Evolutionary conservation across 2,329 filamentous ascomycete species (phyloP).

Genomic region (Talaromyces sp.): DNA sequence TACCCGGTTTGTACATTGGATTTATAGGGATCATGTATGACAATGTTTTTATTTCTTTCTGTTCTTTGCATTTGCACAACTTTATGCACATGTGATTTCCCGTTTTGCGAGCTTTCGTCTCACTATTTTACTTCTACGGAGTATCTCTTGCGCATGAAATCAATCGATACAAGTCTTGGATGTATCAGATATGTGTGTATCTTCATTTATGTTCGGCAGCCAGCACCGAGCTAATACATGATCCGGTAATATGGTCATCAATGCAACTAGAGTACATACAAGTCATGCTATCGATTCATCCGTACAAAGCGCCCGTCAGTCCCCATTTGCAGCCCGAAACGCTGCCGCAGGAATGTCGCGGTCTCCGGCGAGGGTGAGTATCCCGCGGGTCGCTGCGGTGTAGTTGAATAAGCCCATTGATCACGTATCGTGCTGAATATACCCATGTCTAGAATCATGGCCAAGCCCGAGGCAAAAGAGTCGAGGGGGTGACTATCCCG

Average conservation of each 20-base stretch:
- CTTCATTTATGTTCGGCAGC: constrained; percentile 4
- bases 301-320: constrained; percentile 38
- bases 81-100: no score
- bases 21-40: no score
- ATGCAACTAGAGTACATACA: constrained; percentile 13
- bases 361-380: constrained; percentile 38
- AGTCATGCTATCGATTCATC: constrained; percentile 24
- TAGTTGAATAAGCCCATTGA: constrained; percentile 41
- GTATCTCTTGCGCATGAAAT: no score
- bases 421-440: constrained; percentile 39
- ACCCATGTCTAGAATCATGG: constrained; percentile 42
- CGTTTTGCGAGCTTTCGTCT: no score
- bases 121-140: no score
- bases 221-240: constrained; percentile 9
- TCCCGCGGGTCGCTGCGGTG: constrained; percentile 22
- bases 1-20: no score
- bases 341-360: constrained; percentile 39
- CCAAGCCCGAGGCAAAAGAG: constrained; percentile 39
- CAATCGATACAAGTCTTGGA: no score
- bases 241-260: not conserved
- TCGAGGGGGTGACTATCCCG: constrained; percentile 42
- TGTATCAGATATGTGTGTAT: no score
- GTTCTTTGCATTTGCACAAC: no score
- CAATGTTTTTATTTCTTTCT: no score
- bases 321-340: constrained; percentile 43